A percentile compares a stretch with the other conserved stretches of the same genome.
These are phyloP conservation scores for Ophiostoma sp. DNA, from an alignment of 2,329 filamentous ascomycete genomes.

Conservation along the genomic window DNA sequence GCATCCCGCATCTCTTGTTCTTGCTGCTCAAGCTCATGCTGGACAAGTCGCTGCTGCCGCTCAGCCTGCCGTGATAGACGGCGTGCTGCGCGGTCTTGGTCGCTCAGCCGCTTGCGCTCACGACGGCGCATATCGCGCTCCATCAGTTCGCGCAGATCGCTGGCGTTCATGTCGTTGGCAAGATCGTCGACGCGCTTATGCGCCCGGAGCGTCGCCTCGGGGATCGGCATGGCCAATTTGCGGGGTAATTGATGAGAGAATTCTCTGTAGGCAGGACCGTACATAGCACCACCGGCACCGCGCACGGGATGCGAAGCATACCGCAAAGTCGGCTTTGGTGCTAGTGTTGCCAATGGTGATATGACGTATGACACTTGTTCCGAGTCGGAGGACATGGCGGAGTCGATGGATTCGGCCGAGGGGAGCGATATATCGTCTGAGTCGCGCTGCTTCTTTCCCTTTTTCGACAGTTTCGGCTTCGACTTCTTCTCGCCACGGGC, in stretches of 20 bases:
- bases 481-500: slow-evolving; percentile 8
- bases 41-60: slow-evolving; percentile 43
- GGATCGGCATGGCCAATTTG: slow-evolving; percentile 48
- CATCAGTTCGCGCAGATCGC: slow-evolving; percentile 79
- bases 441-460: slow-evolving; percentile 44
- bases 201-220: slow-evolving; percentile 55
- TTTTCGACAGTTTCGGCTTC: slow-evolving; percentile 24
- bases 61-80: slow-evolving; percentile 63
- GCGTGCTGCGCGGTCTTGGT: slow-evolving; percentile 61
- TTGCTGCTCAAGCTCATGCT: slow-evolving; percentile 40
- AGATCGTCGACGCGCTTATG: slow-evolving; percentile 63
- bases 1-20: slow-evolving; percentile 36
- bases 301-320: slow-evolving; percentile 62
- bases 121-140: slow-evolving; percentile 78
- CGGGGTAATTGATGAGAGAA: slow-evolving; percentile 43
- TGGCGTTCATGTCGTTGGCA: slow-evolving; percentile 78
- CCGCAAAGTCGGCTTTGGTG: slow-evolving; percentile 76
- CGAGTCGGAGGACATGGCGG: slow-evolving; percentile 67
- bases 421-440: slow-evolving; percentile 71
- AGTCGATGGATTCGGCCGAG: slow-evolving; percentile 66
- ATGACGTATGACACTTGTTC: slow-evolving; percentile 75
- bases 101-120: slow-evolving; percentile 64
- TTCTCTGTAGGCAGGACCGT: slow-evolving; percentile 39
- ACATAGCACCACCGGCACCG: slow-evolving; percentile 15
- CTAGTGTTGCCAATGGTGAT: slow-evolving; percentile 72